Evolutionary conservation across 345 rosid species (phyloP).

Genomic region (Populus nigra): DNA sequence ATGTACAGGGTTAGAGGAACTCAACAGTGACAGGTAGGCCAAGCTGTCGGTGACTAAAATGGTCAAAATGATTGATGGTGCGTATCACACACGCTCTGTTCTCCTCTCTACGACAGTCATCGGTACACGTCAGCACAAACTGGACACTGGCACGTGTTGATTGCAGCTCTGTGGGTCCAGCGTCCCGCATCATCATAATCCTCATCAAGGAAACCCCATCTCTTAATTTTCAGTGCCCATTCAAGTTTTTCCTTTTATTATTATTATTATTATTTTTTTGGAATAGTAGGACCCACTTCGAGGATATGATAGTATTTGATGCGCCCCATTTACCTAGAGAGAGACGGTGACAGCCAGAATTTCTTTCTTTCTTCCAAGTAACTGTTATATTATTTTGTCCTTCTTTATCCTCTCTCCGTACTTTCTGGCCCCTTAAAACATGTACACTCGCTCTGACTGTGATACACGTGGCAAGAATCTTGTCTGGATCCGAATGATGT

Average conservation of each 20-base stretch:
- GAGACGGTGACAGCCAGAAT: neutral
- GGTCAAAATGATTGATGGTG: conserved; percentile 30
- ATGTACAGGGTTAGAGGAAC: neutral
- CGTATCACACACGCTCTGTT: conserved; percentile 21
- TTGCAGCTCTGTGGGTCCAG: conserved; percentile 1
- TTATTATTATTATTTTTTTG: too few species aligned
- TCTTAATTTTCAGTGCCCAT: conserved; percentile 13
- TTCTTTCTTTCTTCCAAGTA: neutral
- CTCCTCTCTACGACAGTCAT: neutral
- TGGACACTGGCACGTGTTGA: conserved; percentile 10
- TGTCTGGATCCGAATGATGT: neutral
- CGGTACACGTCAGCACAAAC: neutral
- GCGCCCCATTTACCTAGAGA: neutral
- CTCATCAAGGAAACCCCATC: neutral
- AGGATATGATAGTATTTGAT: neutral
- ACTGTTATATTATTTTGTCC: neutral
- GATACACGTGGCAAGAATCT: neutral
- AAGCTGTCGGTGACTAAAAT: conserved; percentile 27
- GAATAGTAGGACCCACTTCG: neutral
- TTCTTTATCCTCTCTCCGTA: neutral
- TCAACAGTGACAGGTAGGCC: conserved; percentile 31
- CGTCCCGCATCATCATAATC: neutral
- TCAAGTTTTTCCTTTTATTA: too few species aligned
- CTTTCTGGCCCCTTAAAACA: neutral
- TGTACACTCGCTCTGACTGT: neutral